Conservation (phyloP, 345 rosid species). For the Populus deltoides region DNA sequence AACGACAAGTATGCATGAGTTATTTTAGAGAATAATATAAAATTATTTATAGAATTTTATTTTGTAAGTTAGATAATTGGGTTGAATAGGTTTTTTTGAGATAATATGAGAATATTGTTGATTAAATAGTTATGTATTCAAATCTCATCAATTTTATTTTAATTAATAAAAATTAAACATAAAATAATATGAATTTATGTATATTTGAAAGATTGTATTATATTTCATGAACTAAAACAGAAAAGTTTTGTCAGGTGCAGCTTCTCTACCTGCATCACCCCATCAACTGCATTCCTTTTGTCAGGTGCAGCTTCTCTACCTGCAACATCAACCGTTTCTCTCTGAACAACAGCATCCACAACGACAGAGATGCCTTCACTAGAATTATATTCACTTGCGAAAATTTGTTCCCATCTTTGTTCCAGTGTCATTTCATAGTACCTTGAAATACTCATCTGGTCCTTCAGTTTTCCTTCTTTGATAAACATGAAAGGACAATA, state of each 20-base stretch:
- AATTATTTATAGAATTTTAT: too few relatives aligned
- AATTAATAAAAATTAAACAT: too few relatives aligned
- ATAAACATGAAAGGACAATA: constrained; percentile 19
- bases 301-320: background rate
- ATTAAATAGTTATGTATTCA: rapidly evolving
- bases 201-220: too few relatives aligned
- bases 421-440: too few relatives aligned
- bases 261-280: too few relatives aligned
- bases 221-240: too few relatives aligned
- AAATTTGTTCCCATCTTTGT: constrained; percentile 14
- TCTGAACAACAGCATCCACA: constrained; percentile 9
- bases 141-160: rapidly evolving
- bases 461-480: constrained; percentile 6
- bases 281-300: background rate
- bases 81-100: rapidly evolving
- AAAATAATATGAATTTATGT: too few relatives aligned
- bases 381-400: background rate
- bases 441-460: constrained; percentile 12
- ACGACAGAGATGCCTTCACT: background rate
- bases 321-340: background rate
- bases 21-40: too few relatives aligned
- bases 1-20: rapidly evolving
- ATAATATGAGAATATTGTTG: rapidly evolving
- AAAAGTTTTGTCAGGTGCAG: too few relatives aligned
- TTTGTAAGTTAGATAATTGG: rapidly evolving